phyloP scores from a whole-genome alignment of 2,329 filamentous ascomycete genomes.

The Neonectria magnoliae region DNA sequence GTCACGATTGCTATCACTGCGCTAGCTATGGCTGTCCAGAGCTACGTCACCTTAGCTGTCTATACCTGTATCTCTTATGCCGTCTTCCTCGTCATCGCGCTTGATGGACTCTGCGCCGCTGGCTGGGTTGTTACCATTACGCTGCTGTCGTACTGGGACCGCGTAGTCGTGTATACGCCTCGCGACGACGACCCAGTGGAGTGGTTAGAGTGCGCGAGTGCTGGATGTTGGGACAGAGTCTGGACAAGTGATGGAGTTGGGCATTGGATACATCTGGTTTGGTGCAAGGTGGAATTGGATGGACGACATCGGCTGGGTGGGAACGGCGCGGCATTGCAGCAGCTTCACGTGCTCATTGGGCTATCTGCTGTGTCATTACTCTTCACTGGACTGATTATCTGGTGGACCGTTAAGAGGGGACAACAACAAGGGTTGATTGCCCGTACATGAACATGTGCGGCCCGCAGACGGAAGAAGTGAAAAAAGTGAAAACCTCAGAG shows the following conservation, averaged over 20 bases:
- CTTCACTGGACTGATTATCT: background rate
- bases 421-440: background rate
- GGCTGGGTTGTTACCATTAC: background rate
- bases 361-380: slow-evolving; percentile 3
- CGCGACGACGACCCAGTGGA: background rate
- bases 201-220: background rate
- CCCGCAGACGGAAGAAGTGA: too few species aligned
- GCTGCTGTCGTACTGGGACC: slow-evolving; percentile 3
- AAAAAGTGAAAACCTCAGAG: too few species aligned
- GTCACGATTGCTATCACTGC: background rate
- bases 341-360: slow-evolving; percentile 8
- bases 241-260: slow-evolving; percentile 1
- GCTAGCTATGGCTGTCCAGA: slow-evolving; percentile 1
- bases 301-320: slow-evolving; percentile 2
- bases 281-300: slow-evolving; percentile 7
- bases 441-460: background rate
- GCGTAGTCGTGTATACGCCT: background rate
- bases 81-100: background rate
- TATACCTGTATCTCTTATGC: background rate
- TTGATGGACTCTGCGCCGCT: slow-evolving; percentile 1
- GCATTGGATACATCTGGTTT: slow-evolving; percentile 3
- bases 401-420: background rate
- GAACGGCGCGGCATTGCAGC: slow-evolving; percentile 2
- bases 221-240: background rate
- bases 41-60: background rate